Evolutionary conservation across 768 basidiomycete species (phyloP), one percentile per base, ranked within the genome.

Genomic region (Suillus ampliporus): DNA sequence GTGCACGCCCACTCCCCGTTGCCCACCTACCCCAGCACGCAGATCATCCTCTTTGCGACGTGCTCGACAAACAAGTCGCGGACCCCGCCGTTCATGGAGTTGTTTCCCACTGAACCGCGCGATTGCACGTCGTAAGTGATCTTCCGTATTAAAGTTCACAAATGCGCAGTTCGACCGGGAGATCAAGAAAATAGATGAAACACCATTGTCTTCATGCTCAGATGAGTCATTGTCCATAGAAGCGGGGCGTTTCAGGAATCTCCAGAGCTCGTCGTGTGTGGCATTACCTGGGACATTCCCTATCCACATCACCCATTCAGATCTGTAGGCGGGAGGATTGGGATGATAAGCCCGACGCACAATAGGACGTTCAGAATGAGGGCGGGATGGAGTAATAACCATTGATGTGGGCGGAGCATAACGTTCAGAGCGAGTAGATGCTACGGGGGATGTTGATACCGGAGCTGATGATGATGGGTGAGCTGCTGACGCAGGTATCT

Each of bases 261-360:
- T 80, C 90, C 89, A 92, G 5, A 97, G 80, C 70, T 97, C 95
- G 66, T 94, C 89, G 63, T 94, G 85, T 4, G 86, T 87, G 17
- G 93, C 88, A 69, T 95, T 92, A 6, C 83, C 82, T 3, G 93
- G 92, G 4, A 97, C 90, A 71, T 98, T 98, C 11, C 96, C 96
- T 14, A 88, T 89, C 96, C 96, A 97, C 92, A 95, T 94, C 1
- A 95, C 95, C 92, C 91, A 96, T 62, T 94, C 92, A 8, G 92
- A 93, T 15, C 93, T 85, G 58, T 91, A 82, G 13, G 86, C 78
- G 14, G 90, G 89, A 1, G 88, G 84, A 61, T 86, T 89, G 2
- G 90, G 90, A 65, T 91, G 90, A 67, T 88, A 90, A 23, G 82
- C 69, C 10, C 84, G 82, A 46, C 89, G 86, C 28, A 77, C 70